phyloP scores from a whole-genome alignment of 345 rosid species.

The Acer saccharum region DNA sequence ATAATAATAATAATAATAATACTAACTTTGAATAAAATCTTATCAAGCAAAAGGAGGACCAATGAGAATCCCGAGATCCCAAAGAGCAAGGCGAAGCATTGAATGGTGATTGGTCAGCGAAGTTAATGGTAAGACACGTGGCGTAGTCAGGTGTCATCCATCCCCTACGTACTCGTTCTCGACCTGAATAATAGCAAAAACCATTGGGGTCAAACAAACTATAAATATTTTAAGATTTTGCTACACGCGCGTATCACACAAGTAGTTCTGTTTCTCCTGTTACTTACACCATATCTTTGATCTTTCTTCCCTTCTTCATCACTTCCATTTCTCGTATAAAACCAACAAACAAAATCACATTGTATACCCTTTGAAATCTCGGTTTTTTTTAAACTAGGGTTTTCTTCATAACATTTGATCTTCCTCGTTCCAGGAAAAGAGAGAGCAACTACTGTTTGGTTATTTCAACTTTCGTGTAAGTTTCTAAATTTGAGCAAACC shows the following conservation, averaged over 20 bases:
- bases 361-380: background rate
- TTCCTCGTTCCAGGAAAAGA: background rate
- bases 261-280: background rate
- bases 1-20: no score
- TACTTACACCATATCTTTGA: background rate
- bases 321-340: background rate
- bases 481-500: background rate
- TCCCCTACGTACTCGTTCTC: background rate
- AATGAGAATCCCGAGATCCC: background rate
- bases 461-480: background rate
- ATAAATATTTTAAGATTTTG: background rate
- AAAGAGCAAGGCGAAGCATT: background rate
- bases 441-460: background rate
- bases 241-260: background rate
- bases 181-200: background rate
- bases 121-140: background rate
- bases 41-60: background rate
- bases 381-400: background rate
- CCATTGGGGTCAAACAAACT: background rate
- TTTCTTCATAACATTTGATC: background rate
- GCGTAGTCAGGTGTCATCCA: background rate
- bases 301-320: background rate
- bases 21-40: background rate
- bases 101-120: slow-evolving; percentile 1
- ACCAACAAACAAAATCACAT: background rate